Evolutionary conservation across 2,329 filamentous ascomycete species (phyloP).

Genomic region (Alternaria burnsii): DNA sequence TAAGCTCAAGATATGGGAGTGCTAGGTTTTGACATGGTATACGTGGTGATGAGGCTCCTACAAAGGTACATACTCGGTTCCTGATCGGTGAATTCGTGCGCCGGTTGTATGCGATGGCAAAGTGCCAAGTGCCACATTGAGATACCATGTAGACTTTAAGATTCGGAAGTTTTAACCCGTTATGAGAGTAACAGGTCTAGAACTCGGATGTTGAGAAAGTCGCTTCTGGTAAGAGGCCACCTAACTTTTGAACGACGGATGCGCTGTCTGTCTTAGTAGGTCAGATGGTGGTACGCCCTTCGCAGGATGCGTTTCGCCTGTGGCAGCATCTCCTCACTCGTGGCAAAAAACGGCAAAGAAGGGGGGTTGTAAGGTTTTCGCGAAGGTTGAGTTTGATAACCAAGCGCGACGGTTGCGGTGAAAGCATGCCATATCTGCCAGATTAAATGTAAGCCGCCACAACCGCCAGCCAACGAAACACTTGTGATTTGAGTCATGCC

Average conservation of each 20-base stretch:
- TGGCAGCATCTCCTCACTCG: not conserved
- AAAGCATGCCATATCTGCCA: slow-evolving; percentile 14
- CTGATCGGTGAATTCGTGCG: slow-evolving; percentile 18
- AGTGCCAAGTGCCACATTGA: not conserved
- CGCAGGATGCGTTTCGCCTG: not conserved
- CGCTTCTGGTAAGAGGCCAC: not conserved
- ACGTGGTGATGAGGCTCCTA: not conserved
- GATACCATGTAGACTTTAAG: not conserved
- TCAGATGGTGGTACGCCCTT: not conserved
- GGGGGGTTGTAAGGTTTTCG: not conserved
- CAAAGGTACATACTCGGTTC: slow-evolving; percentile 3
- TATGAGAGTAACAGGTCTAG: not conserved
- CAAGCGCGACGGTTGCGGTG: slow-evolving; percentile 6
- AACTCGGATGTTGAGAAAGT: not conserved
- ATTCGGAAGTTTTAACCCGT: not conserved
- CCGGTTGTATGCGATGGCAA: not conserved
- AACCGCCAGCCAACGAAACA: slow-evolving; percentile 20
- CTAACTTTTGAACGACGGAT: not conserved
- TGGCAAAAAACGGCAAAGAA: not conserved
- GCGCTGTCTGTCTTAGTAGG: not conserved
- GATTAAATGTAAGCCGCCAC: slow-evolving; percentile 22
- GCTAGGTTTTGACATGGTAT: slow-evolving; percentile 5
- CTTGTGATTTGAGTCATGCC: slow-evolving; percentile 7
- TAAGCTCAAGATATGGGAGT: not conserved
- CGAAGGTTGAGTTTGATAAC: slow-evolving; percentile 2